Percentiles rank a stretch among this genome's conserved stretches.
Conservation (phyloP, 192 early-diverging fungal genomes). For the Linnemannia hyalina region DNA sequence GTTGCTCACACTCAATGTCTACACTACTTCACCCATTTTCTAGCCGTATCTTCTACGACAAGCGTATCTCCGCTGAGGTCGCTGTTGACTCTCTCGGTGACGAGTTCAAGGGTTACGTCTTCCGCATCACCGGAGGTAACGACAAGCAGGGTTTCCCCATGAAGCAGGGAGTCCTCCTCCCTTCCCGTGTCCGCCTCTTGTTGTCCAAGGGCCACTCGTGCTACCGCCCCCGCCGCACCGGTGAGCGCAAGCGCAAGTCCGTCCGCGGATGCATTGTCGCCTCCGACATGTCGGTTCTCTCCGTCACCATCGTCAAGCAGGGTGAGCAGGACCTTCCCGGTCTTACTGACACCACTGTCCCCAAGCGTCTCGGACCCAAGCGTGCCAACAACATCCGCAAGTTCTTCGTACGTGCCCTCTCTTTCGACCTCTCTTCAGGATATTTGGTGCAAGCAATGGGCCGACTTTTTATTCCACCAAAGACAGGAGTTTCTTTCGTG, state of each 20-base stretch:
- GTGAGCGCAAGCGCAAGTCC: constrained; percentile 99
- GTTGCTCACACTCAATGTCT: constrained; percentile 3
- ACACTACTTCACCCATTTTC: background rate
- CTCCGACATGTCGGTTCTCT: constrained; percentile 93
- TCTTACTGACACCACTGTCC: constrained; percentile 91
- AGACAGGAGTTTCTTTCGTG: constrained; percentile 92
- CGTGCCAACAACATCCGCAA: constrained; percentile 98
- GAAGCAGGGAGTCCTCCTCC: constrained; percentile 97
- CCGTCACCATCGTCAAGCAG: constrained; percentile 96
- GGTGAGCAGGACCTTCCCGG: constrained; percentile 97
- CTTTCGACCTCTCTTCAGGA: constrained; percentile 22
- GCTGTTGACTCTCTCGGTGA: constrained; percentile 95
- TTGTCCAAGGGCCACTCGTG: constrained; percentile 97
- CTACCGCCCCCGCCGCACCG: constrained; percentile 96
- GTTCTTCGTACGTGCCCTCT: constrained; percentile 83
- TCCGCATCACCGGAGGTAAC: constrained; percentile 99
- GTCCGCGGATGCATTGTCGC: constrained; percentile 99
- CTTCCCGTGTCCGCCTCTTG: constrained; percentile 83
- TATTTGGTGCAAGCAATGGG: background rate
- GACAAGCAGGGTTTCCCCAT: constrained; percentile 99
- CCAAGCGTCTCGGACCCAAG: constrained; percentile 99
- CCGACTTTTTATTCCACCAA: constrained; percentile 93
- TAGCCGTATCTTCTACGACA: constrained; percentile 97
- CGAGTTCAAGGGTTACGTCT: constrained; percentile 99
- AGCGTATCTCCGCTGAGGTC: constrained; percentile 97